Base-by-base conservation (phyloP, 2,329 filamentous ascomycete genomes). In the Neopestalotiopsis sp. region DNA sequence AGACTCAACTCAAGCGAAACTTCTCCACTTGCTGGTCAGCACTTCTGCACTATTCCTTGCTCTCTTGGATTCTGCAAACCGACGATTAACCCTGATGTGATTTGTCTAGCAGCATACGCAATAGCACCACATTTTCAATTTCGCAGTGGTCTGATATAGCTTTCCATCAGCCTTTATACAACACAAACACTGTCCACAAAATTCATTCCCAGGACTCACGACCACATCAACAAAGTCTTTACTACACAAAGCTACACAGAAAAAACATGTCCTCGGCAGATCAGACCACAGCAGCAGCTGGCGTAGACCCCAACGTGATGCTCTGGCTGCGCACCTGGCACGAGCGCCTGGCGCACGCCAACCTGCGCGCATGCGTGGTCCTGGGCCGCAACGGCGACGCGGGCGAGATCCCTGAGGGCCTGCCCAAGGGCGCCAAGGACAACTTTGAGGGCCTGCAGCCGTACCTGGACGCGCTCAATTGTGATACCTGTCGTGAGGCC, bases 391-490 rank as follows among this genome's bases (percentile, higher is more conserved):
- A 64, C n/a, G 61, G 61, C 28, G 61, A 64, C 34, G 61, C 61
- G 38, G 61, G 61, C n/a, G 61, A 64, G 34, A 52, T 64, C n/a
- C 61, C 61, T 9, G 20, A 64, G 38, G n/a, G 20, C 5, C 28
- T 64, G n/a, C 61, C 61, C 17, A 45, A 52, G 20, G 61, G 61
- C 12, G 20, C 34, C 20, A 30, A 49, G 20, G 61, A 64, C 9
- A 64, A 64, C 3, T 64, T 64, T 38, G 61, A 30, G 3, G 61
- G 61, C 20, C 61, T 64, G 28, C 61, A 64, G 61, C 61, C 61
- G 61, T 64, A 64, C 28, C 38, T 64, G 61, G 61, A 64, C 42
- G 28, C 38, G 61, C 40, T 64, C 38, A 30, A 64, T 20, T 64
- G 61, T 13, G 61, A 64, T 10, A 10, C 14, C 10, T 64, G 61